Evolutionary conservation across 75 land plant species (phyloP).

Genomic region (Larix kaempferi): DNA sequence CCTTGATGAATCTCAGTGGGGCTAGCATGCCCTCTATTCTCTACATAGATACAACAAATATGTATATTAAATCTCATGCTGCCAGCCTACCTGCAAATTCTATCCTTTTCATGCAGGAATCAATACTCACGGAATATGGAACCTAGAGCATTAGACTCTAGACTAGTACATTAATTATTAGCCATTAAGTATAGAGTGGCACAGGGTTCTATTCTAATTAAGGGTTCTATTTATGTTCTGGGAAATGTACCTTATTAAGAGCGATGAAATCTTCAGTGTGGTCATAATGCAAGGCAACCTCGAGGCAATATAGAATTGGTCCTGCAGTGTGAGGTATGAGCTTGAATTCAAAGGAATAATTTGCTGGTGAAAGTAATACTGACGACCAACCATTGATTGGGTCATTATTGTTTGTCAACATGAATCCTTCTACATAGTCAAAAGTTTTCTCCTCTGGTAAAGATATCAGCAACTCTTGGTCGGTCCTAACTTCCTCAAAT

Average conservation of each 20-base stretch:
- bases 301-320: slow-evolving; percentile 32
- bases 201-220: too few species aligned
- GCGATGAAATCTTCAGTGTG: neutral
- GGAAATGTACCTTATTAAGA: neutral
- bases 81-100: neutral
- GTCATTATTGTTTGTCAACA: slow-evolving; percentile 19
- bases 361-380: slow-evolving; percentile 6
- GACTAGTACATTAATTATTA: too few species aligned
- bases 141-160: too few species aligned
- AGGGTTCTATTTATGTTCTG: neutral
- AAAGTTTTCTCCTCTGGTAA: slow-evolving; percentile 8
- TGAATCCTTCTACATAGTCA: slow-evolving; percentile 53
- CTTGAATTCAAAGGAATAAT: slow-evolving; percentile 2
- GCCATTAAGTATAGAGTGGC: too few species aligned
- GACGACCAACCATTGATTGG: slow-evolving; percentile 16
- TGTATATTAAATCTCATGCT: neutral
- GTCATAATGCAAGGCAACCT: slow-evolving; percentile 31
- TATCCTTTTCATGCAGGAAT: too few species aligned
- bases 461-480: slow-evolving; percentile 53
- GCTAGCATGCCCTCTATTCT: neutral
- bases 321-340: slow-evolving; percentile 22
- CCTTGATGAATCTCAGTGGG: slow-evolving; percentile 23
- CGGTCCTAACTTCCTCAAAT: slow-evolving; percentile 41
- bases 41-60: neutral
- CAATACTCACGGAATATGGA: too few species aligned